Base-by-base conservation (phyloP, 1,284 basidiomycete genomes). In the Apiotrichum sp. region DNA sequence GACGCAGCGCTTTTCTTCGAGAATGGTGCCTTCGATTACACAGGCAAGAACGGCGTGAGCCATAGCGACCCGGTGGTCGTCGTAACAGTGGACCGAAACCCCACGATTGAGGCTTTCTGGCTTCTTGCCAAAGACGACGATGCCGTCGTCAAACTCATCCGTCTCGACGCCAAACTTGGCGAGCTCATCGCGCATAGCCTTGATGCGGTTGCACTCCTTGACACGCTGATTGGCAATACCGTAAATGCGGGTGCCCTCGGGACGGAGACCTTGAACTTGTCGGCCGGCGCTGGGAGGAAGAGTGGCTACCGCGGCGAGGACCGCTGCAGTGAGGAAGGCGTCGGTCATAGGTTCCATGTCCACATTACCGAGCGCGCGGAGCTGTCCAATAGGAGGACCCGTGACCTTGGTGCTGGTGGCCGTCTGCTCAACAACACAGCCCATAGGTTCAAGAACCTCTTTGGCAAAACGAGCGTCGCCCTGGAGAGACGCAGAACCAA, bases 341-440 rank as follows among this genome's bases (percentile, higher is more conserved):
- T 98, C 95, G 9, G 96, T 98, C 95, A 99, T 98, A n/a, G 88
- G 86, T 77, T 97, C 93, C 96, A 98, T 98, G 72, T 98, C 92
- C 31, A 98, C 85, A 63, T 86, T 81, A 40, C 90, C 90, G 50
- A 97, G 81, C 6, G 89, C 89, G 59, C 85, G 84, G 47, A 98
- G 81, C 65, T 84, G 79, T 2, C 92, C 90, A 22, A 86, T 75
- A 1, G 87, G 84, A 2, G 95, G 93, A 0, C 95, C 96, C 0
- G 82, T 86, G 43, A 98, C 93, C n/a, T 89, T 96, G 34, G 95
- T 98, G 73, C 87, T 86, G 0, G 83, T 87, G 45, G 81, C 84
- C 0, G 91, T 95, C 78, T 98, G 96, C 31, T 84, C 80, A 46
- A 98, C 93, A 14, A 78, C 79, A 72, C 95, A 98, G 3, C 95